Base-by-base conservation (phyloP, 805 yeast species). In the Scheffersomyces stipitis region DNA sequence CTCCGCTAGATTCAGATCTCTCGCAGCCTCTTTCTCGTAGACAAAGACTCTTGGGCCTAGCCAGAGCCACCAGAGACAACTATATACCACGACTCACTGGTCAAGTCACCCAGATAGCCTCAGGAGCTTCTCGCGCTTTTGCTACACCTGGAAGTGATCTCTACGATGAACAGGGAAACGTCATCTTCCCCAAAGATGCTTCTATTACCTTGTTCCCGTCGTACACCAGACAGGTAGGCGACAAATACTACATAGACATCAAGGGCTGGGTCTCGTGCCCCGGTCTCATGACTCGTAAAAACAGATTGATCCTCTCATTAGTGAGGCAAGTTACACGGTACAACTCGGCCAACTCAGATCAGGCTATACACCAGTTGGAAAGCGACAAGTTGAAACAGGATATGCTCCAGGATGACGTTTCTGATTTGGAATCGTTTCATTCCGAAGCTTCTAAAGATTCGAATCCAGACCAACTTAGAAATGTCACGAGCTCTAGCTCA, bases 191-290 rank as follows among this genome's bases (percentile, higher is more conserved):
- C 0, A 57, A 61, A 20, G 82, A 83, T 45, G 80, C 88, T 20
- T 62, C 73, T 13, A 71, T 87, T n/a, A 58, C 78, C 2, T 59
- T 83, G 5, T 62, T 57, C 30, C 73, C 73, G 2, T 54, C 67
- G 1, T 67, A 66, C 44, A 60, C 73, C 2, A 47, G 66, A 8
- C 35, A 42, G n/a, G 41, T 36, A 6, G 40, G 48, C 23, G 56
- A 49, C 5, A 40, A 51, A 5, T 69, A 66, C 34, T 78, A 67
- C 44, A 74, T 75, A 27, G 78, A 79, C 24, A 77, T 90, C 3
- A 71, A 86, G 30, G 96, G 96, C 5, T 78, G 85, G 75, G 63
- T 84, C 18, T 71, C 78, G 8, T 70, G 85, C 28, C 87, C 89
- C 0, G 95, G 95, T 1, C 66, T 74, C 6, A 75, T 80, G 69